Base-by-base conservation (phyloP, 192 early-diverging fungal species). In the Coemansia sp. region DNA sequence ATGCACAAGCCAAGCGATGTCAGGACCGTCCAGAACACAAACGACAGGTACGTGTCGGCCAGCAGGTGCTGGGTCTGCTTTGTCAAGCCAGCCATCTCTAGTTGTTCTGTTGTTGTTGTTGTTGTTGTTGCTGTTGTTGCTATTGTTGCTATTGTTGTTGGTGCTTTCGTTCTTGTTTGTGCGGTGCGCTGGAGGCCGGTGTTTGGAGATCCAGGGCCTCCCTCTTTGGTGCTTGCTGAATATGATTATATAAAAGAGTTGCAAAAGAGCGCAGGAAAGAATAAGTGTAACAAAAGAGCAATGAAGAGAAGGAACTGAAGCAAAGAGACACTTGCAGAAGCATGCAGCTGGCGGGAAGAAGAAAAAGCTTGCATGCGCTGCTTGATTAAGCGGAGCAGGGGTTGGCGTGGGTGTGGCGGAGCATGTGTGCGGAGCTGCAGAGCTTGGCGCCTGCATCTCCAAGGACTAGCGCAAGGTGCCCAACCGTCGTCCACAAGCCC, bases 11-110 rank as follows among this genome's bases (percentile, higher is more conserved):
- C 85, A 12, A 93, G 71, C 30, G 90, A 85, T 2, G 91, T 93
- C 65, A 90, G 75, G 69, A 89, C 87, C n/a, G 91, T 90, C 91
- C 91, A 93, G 66, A 89, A 91, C 25, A 91, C 82, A 70, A 91
- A 93, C 60, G 86, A 86, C 85, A 74, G 83, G 59, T 93, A 93
- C 6, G 78, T 79, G 67, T 93, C 90, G 12, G 86, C 82, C 7
- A 84, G 58, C 71, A 89, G 88, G 66, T 72, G 72, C 57, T 69
- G 65, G 23, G 65, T 68, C 37, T 59, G 42, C 31, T 53, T 33
- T 21, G 55, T 13, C 21, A 57, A n/a, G 33, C 23, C 15, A 18
- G 52, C 59, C 67, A 63, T 63, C 31, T 57, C 7, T n/a, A 31
- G 5, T n/a, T n/a, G n/a, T n/a, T n/a, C n/a, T 57, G 30, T 26